Evolutionary conservation across 2,329 filamentous ascomycete species (phyloP).

Genomic region (Epichloe sibirici): DNA sequence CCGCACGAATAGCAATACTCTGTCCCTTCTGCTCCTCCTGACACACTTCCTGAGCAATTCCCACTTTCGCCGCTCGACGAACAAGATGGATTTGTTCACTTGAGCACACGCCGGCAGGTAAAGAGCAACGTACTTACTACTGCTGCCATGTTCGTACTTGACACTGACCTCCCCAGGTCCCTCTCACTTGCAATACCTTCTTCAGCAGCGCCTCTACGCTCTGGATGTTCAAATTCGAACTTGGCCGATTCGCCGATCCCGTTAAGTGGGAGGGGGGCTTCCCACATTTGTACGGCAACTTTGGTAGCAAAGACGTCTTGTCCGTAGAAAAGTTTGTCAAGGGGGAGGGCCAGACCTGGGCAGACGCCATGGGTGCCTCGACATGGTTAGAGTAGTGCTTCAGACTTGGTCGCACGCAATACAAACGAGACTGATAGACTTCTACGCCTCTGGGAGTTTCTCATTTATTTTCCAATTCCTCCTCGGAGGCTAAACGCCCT

Average conservation of each 20-base stretch:
- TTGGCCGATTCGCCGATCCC: slow-evolving; percentile 28
- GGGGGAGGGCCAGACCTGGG: slow-evolving; percentile 34
- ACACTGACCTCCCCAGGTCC: slow-evolving; percentile 22
- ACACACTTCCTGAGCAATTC: slow-evolving; percentile 39
- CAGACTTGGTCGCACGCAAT: background rate
- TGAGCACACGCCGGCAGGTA: slow-evolving; percentile 45
- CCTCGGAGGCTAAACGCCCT: background rate
- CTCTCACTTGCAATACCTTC: slow-evolving; percentile 32
- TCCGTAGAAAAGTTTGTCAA: slow-evolving; percentile 33
- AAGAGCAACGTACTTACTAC: slow-evolving; percentile 1
- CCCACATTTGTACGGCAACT: slow-evolving; percentile 47
- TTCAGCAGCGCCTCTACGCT: slow-evolving; percentile 27
- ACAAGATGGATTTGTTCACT: slow-evolving; percentile 49
- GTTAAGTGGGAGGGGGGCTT: slow-evolving; percentile 47
- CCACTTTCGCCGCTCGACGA: slow-evolving; percentile 47
- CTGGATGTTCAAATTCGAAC: slow-evolving; percentile 42
- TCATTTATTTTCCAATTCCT: background rate
- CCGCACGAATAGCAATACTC: too few species aligned
- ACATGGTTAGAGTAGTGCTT: slow-evolving; percentile 28
- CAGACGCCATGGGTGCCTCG: slow-evolving; percentile 26
- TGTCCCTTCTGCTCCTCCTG: slow-evolving; percentile 36
- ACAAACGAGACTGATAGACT: too few species aligned
- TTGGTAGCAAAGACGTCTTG: slow-evolving; percentile 40
- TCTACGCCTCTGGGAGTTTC: too few species aligned
- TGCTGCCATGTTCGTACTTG: too few species aligned